phyloP scores from a whole-genome alignment of 2,329 filamentous ascomycete genomes.

The Fusarium sulawesiense region DNA sequence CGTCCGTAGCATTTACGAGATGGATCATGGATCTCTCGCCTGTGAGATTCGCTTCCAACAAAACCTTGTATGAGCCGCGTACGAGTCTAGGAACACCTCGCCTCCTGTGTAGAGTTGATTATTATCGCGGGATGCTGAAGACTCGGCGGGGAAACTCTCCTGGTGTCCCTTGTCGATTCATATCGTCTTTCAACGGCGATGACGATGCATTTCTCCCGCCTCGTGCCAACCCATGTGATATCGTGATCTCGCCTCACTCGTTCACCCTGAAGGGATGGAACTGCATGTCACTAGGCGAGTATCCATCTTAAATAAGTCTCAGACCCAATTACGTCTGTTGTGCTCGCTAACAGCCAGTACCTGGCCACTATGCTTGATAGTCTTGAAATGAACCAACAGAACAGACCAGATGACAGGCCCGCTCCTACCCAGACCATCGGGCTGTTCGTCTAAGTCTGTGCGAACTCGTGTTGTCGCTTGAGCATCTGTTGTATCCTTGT shows the following conservation, averaged over 20 bases:
- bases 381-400: background rate
- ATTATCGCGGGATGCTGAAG: slow-evolving; percentile 10
- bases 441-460: background rate
- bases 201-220: slow-evolving; percentile 7
- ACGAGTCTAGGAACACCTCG: background rate
- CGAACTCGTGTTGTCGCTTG: background rate
- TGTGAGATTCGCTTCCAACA: background rate
- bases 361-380: background rate
- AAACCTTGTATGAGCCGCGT: background rate
- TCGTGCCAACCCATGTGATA: background rate
- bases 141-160: background rate
- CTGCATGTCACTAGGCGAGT: slow-evolving; percentile 1
- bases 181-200: slow-evolving; percentile 29
- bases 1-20: background rate
- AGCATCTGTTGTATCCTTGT: background rate
- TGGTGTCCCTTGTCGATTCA: slow-evolving; percentile 28
- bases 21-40: background rate
- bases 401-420: slow-evolving; percentile 6
- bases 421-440: slow-evolving; percentile 4
- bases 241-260: background rate
- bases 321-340: slow-evolving; percentile 5
- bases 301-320: slow-evolving; percentile 1
- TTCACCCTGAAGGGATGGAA: slow-evolving; percentile 10
- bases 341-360: slow-evolving; percentile 10
- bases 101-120: background rate